phyloP scores from a whole-genome alignment of 495 filamentous ascomycete species.

The Hamigera avellanea region DNA sequence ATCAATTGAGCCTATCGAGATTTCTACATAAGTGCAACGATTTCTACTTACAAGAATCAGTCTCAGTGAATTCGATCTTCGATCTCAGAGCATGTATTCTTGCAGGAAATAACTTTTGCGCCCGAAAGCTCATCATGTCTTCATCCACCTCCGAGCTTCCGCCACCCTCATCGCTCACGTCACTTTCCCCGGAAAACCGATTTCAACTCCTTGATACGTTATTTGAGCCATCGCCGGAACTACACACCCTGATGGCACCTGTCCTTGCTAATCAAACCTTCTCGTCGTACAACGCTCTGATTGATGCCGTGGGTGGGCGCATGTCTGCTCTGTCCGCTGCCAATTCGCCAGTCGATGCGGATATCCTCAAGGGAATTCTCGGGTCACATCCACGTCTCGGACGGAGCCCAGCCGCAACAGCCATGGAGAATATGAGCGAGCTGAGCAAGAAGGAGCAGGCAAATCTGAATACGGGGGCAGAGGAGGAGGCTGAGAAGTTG shows the following conservation, averaged over 20 bases:
- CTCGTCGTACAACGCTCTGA: constrained; percentile 45
- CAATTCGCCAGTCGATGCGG: constrained; percentile 36
- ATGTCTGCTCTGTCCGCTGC: constrained; percentile 38
- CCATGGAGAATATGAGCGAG: constrained; percentile 54
- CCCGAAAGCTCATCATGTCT: constrained; percentile 11
- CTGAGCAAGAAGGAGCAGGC: constrained; percentile 72
- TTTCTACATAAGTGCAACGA: not conserved
- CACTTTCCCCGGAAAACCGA: constrained; percentile 43
- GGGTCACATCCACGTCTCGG: constrained; percentile 85
- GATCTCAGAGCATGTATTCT: no score
- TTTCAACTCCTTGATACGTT: constrained; percentile 63
- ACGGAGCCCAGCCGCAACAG: constrained; percentile 40
- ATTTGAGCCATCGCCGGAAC: constrained; percentile 71
- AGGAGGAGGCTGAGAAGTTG: constrained; percentile 38
- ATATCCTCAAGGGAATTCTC: constrained; percentile 57
- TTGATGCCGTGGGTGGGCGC: constrained; percentile 45
- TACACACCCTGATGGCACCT: constrained; percentile 61
- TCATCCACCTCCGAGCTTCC: constrained; percentile 29
- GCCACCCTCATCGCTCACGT: constrained; percentile 34
- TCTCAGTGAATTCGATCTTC: not conserved
- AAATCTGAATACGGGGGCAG: constrained; percentile 46
- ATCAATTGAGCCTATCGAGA: not conserved
- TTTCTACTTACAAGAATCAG: not conserved
- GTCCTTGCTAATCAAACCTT: constrained; percentile 53
- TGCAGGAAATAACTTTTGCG: not conserved